Evolutionary conservation across 345 rosid genomes (phyloP), one percentile per base, ranked within the genome.

Genomic region (Sapria himalayana): DNA sequence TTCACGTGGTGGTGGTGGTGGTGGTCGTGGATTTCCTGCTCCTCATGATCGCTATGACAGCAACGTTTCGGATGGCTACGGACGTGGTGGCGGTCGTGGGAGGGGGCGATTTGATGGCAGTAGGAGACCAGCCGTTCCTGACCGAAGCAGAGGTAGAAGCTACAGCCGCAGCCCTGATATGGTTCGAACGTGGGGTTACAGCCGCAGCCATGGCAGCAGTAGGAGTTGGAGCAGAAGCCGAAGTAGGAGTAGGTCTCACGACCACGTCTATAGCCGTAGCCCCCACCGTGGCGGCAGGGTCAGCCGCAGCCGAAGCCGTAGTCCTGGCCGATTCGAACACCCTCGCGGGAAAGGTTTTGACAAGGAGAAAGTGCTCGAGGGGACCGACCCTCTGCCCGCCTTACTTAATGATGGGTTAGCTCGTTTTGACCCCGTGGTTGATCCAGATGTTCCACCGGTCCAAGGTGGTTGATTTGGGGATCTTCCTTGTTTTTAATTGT

Each of bases 81-180:
- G 91, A 33, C 80, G 78, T 17, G 73, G 81, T 2, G 72, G 74
- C 46, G 74, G 91, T 29, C 80, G 78, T 17, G 73, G 81, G 1
- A 71, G 74, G 21, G 79, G 93, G 5, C 62, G 70, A 11, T 86
- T 93, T 16, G 58, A 81, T 44, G 78, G 76, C 63, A 92, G 71
- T 48, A 70, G 65, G 50, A 82, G 91, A 62, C 68, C 85, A 55
- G 85, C 62, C 9, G 25, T 50, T 45, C 35, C 49, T 25, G 70
- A 67, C 29, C 55, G 63, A 48, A 54, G 61, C 15, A 60, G 76
- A 22, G 74, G 78, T 22, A 65, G 94, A 67, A 76, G 76, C 52
- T 63, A 52, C 47, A 74, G 97, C 43, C 69, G 72, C 49, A 89
- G 93, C 59, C 92, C 85, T 20, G 75, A 73, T 2, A 60, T 66